These are phyloP conservation scores for Gaeumannomyces sp. DNA, from an alignment of 2,329 filamentous ascomycete species.

Conservation along the genomic window DNA sequence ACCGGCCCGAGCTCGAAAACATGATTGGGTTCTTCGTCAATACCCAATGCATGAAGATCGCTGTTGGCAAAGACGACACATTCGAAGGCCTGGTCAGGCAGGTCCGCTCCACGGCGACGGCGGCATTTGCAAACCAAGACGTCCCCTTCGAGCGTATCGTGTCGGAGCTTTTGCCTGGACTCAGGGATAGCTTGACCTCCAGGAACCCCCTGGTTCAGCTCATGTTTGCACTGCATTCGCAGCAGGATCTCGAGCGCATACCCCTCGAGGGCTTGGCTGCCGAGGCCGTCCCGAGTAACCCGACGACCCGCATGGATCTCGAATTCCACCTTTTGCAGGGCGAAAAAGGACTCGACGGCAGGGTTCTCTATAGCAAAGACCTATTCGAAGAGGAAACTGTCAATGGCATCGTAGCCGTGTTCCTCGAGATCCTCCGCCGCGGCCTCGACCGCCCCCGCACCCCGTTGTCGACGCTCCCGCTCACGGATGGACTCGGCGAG, in stretches of 20 bases:
- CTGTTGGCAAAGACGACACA: background rate
- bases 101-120: constrained; percentile 1
- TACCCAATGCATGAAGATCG: constrained; percentile 1
- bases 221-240: constrained; percentile 1
- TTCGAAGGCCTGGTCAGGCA: background rate
- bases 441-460: constrained; percentile 1
- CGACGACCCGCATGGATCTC: constrained; percentile 1
- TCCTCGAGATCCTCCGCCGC: background rate
- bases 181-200: background rate
- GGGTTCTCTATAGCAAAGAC: background rate
- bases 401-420: background rate
- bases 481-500: background rate
- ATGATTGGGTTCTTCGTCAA: constrained; percentile 1
- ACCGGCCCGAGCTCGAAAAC: constrained; percentile 3
- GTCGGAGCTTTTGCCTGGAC: background rate
- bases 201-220: background rate
- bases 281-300: background rate
- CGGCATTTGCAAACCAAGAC: constrained; percentile 1
- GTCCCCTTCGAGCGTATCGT: background rate
- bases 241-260: constrained; percentile 2
- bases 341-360: background rate
- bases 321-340: constrained; percentile 3
- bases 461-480: background rate
- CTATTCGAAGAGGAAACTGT: background rate
- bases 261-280: background rate